Percentiles rank a stretch among this genome's conserved stretches.
phyloP scores from a whole-genome alignment of 2,329 filamentous ascomycete species.

The Colletotrichum navitas region DNA sequence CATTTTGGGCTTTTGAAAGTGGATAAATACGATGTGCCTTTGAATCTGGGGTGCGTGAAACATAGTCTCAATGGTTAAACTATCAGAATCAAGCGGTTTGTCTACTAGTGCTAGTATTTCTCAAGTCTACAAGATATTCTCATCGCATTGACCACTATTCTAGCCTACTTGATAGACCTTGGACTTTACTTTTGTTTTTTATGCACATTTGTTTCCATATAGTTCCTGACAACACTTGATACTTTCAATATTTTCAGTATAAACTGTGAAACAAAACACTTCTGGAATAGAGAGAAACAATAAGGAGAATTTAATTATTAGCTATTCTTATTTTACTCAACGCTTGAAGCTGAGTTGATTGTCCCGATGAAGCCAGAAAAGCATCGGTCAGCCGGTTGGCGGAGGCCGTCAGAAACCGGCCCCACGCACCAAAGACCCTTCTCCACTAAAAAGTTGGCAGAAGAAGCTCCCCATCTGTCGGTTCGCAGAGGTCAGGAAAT shows the following conservation, averaged over 20 bases:
- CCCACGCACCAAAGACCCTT: slow-evolving; percentile 5
- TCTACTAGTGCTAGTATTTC: not conserved
- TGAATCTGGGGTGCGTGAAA: not conserved
- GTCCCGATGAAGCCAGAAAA: not conserved
- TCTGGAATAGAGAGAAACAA: rapidly evolving
- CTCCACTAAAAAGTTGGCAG: slow-evolving; percentile 27
- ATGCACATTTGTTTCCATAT: rapidly evolving
- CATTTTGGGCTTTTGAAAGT: not conserved
- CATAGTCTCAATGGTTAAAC: not conserved
- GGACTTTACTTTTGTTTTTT: not conserved
- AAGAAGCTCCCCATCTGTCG: slow-evolving; percentile 7
- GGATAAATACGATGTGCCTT: not conserved
- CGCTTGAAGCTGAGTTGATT: not conserved
- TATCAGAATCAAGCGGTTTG: rapidly evolving
- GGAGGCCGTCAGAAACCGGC: not conserved
- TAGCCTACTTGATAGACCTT: not conserved
- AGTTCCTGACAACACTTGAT: not conserved
- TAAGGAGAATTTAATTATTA: rapidly evolving
- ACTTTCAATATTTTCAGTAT: not conserved
- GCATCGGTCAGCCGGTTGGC: not conserved
- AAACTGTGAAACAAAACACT: rapidly evolving
- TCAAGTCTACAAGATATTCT: rapidly evolving
- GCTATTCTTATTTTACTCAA: not conserved
- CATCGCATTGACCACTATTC: rapidly evolving
- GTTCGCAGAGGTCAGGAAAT: slow-evolving; percentile 13